Percentiles rank a stretch among this genome's conserved stretches.
phyloP scores from a whole-genome alignment of 768 basidiomycete species.

The Mycena indigotica region DNA sequence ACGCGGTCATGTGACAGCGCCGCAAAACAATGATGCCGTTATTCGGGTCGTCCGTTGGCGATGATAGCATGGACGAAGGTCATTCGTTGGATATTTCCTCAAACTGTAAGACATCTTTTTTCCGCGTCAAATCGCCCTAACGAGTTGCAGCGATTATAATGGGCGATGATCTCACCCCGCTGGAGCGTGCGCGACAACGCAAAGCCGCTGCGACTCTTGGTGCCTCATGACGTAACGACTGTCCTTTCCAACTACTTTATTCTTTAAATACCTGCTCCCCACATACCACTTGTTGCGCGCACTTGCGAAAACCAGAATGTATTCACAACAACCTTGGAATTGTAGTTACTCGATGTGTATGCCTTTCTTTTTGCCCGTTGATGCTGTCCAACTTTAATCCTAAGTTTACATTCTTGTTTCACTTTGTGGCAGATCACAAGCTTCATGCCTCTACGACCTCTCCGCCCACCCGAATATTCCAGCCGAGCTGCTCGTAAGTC shows the following conservation, averaged over 20 bases:
- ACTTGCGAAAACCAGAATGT: neutral
- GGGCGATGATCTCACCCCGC: constrained; percentile 63
- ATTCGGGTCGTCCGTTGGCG: constrained; percentile 42
- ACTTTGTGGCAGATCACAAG: too few species aligned
- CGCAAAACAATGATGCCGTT: constrained; percentile 77
- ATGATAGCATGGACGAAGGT: constrained; percentile 36
- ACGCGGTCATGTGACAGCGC: constrained; percentile 45
- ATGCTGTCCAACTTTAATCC: neutral
- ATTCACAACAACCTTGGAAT: neutral
- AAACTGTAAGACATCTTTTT: constrained; percentile 39
- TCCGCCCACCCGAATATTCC: constrained; percentile 41
- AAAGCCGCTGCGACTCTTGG: constrained; percentile 24
- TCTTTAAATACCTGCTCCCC: neutral
- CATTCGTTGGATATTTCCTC: constrained; percentile 48
- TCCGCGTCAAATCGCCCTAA: constrained; percentile 14
- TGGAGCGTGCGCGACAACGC: constrained; percentile 67
- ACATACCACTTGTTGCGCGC: neutral
- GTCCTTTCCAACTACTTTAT: too few species aligned
- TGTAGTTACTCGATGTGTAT: neutral
- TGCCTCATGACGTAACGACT: neutral
- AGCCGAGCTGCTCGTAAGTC: constrained; percentile 47
- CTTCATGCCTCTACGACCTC: constrained; percentile 20
- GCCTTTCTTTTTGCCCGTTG: neutral
- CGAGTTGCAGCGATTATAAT: constrained; percentile 39
- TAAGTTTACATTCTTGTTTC: neutral